Evolutionary conservation across 257 asterid genomes (phyloP).

Genomic region (Scutellaria baicalensis): DNA sequence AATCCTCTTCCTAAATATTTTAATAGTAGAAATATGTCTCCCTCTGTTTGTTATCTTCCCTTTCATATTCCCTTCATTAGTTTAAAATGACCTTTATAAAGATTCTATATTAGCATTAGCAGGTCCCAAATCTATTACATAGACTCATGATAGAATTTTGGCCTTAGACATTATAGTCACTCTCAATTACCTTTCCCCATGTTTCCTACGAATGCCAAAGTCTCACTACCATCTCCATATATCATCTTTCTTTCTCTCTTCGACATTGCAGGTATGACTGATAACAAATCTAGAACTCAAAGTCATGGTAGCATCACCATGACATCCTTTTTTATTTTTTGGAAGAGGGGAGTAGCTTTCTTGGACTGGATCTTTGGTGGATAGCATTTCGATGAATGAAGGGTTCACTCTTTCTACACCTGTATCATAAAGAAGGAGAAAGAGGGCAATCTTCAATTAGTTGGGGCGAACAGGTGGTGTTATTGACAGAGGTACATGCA

Average conservation of each 20-base stretch:
- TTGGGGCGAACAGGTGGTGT: neutral
- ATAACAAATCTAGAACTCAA: neutral
- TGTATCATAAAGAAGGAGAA: neutral
- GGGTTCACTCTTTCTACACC: neutral
- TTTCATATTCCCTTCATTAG: neutral
- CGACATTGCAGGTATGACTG: neutral
- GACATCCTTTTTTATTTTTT: neutral
- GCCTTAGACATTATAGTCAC: neutral
- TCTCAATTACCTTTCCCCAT: neutral
- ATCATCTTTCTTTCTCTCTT: neutral
- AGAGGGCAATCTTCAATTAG: neutral
- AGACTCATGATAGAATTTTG: neutral
- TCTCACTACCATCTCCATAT: neutral
- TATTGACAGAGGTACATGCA: neutral
- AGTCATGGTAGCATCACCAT: neutral
- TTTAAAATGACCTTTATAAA: neutral
- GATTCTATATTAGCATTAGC: neutral
- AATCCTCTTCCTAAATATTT: neutral
- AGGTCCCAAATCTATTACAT: neutral
- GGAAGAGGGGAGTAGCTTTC: neutral
- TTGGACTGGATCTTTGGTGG: neutral
- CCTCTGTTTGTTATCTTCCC: neutral
- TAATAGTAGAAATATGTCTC: neutral
- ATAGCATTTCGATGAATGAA: neutral
- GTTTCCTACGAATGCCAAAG: neutral